phyloP scores from a whole-genome alignment of 345 rosid species.

The Euphorbia tirucalli region DNA sequence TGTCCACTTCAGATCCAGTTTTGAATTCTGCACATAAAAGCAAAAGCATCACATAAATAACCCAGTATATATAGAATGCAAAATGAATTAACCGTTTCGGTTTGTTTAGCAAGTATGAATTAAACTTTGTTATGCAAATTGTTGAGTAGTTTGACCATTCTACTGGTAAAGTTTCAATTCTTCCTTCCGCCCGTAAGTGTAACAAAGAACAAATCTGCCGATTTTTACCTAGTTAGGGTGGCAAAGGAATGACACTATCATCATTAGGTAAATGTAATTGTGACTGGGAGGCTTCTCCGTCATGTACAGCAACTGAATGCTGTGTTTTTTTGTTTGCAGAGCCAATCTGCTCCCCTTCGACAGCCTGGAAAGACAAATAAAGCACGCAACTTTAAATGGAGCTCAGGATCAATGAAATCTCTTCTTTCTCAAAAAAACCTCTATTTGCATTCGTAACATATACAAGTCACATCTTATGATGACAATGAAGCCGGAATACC shows the following conservation, averaged over 20 bases:
- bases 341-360: constrained; percentile 11
- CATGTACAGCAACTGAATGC: constrained; percentile 13
- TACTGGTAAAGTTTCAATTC: no score
- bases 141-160: background rate
- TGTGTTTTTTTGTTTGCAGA: constrained; percentile 17
- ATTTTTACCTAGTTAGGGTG: constrained; percentile 57
- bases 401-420: constrained; percentile 4
- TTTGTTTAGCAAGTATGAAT: background rate
- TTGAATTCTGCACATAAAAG: constrained; percentile 52
- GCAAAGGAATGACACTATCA: constrained; percentile 46
- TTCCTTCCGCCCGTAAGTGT: background rate
- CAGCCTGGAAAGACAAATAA: constrained; percentile 28
- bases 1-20: constrained; percentile 49
- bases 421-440: background rate
- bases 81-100: no score
- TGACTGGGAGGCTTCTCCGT: constrained; percentile 19
- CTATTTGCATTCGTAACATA: background rate
- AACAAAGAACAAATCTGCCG: background rate
- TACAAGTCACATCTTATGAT: background rate
- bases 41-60: background rate
- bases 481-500: background rate
- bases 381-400: background rate
- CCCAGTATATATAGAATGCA: no score
- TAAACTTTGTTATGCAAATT: no score
- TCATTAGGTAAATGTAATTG: constrained; percentile 13